These are phyloP conservation scores for Leccinum fallax DNA, from an alignment of 1,284 basidiomycete species.

Conservation along the genomic window DNA sequence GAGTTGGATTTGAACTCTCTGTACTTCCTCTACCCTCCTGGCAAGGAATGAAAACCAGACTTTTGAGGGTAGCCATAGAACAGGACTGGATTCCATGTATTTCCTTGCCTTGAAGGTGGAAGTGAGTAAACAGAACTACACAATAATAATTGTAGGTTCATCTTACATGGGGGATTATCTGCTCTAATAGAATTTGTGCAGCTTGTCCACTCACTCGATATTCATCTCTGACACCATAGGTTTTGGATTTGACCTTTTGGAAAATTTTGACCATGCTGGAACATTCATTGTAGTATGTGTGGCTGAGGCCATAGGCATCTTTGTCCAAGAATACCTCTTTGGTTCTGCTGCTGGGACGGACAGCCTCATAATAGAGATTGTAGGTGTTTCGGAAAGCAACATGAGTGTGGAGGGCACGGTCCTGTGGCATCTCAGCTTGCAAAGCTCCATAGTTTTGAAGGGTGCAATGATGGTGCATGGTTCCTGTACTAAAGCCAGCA, in stretches of 20 bases:
- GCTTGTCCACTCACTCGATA: constrained; percentile 10
- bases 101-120: not conserved
- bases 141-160: too few relatives aligned
- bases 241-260: not conserved
- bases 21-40: too few relatives aligned
- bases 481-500: not conserved
- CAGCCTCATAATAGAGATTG: constrained; percentile 14
- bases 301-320: too few relatives aligned
- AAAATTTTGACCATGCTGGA: not conserved
- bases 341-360: not conserved
- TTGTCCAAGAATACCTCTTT: too few relatives aligned
- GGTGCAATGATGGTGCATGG: not conserved
- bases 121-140: too few relatives aligned
- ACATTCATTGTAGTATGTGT: constrained; percentile 6
- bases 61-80: too few relatives aligned
- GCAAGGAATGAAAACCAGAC: too few relatives aligned
- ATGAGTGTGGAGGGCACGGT: not conserved
- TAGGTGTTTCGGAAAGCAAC: constrained; percentile 12
- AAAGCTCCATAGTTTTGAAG: not conserved
- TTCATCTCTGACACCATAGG: constrained; percentile 14
- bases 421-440: not conserved
- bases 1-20: constrained; percentile 1
- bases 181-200: not conserved
- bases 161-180: not conserved
- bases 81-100: too few relatives aligned